phyloP scores from a whole-genome alignment of 2,329 filamentous ascomycete species.

The Coniochaeta hoffmannii region DNA sequence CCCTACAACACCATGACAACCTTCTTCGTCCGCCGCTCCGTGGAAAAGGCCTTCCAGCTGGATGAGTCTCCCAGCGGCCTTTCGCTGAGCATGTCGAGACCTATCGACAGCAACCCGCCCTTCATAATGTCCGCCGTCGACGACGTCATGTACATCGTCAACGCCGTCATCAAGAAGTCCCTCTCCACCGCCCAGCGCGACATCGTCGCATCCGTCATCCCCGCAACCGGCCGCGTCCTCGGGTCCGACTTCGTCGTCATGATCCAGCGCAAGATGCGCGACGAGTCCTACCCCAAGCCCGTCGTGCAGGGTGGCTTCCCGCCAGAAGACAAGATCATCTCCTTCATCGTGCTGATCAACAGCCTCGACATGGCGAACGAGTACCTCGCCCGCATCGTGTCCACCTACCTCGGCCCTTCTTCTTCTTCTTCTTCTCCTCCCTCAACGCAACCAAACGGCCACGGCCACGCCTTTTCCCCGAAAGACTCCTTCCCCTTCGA shows the following conservation, averaged over 20 bases:
- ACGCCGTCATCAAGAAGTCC: conserved; percentile 79
- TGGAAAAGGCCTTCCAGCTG: conserved; percentile 95
- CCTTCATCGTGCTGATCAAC: conserved; percentile 91
- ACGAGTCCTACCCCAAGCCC: conserved; percentile 84
- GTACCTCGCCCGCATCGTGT: conserved; percentile 82
- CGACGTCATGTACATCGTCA: conserved; percentile 99
- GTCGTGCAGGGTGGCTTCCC: conserved; percentile 72
- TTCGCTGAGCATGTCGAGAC: conserved; percentile 64
- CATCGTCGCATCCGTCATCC: conserved; percentile 70
- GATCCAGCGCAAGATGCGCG: conserved; percentile 95
- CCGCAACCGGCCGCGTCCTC: conserved; percentile 72
- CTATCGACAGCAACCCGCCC: conserved; percentile 70
- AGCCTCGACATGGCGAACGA: conserved; percentile 89
- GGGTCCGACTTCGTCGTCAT: conserved; percentile 90
- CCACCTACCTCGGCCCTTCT: conserved; percentile 48
- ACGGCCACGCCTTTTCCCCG: conserved; percentile 16
- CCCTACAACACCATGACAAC: conserved; percentile 91
- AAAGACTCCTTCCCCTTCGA: conserved; percentile 71
- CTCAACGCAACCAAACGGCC: conserved; percentile 20
- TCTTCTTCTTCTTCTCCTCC: no score
- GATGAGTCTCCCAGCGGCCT: conserved; percentile 81
- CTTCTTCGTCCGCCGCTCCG: conserved; percentile 93
- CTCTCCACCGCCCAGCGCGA: conserved; percentile 78
- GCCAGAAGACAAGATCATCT: conserved; percentile 79
- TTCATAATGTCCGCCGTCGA: conserved; percentile 94